Evolutionary conservation across 768 basidiomycete species (phyloP).

Genomic region (Podaxis carcinomalis): DNA sequence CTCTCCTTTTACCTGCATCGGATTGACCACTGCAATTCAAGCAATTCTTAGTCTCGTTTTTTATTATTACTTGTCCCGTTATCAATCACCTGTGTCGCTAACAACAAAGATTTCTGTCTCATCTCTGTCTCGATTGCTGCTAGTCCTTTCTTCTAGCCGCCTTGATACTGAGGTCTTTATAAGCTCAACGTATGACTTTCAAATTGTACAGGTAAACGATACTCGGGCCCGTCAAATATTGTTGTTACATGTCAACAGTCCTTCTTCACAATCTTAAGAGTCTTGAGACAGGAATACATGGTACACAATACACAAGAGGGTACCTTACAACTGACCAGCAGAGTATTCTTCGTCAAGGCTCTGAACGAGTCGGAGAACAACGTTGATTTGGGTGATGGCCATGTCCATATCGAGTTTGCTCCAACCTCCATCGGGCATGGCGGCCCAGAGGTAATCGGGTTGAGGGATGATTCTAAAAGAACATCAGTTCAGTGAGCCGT

Average conservation of each 20-base stretch:
- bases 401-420: slow-evolving; percentile 21
- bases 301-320: too few relatives aligned
- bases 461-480: slow-evolving; percentile 24
- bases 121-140: background rate
- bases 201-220: background rate
- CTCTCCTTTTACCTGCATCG: background rate
- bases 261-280: background rate
- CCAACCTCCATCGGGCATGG: slow-evolving; percentile 27
- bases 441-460: slow-evolving; percentile 28
- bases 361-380: slow-evolving; percentile 20
- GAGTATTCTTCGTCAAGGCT: slow-evolving; percentile 20
- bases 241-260: too few relatives aligned
- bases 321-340: slow-evolving; percentile 10
- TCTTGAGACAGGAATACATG: background rate
- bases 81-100: background rate
- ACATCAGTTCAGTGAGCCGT: background rate
- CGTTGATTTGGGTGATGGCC: slow-evolving; percentile 25
- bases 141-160: background rate
- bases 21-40: slow-evolving; percentile 3
- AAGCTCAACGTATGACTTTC: background rate
- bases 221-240: too few relatives aligned
- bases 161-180: background rate
- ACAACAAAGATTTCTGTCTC: background rate
- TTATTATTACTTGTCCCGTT: background rate
- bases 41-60: slow-evolving; percentile 8